phyloP scores from a whole-genome alignment of 2,329 filamentous ascomycete species.

The Dothistroma pini region DNA sequence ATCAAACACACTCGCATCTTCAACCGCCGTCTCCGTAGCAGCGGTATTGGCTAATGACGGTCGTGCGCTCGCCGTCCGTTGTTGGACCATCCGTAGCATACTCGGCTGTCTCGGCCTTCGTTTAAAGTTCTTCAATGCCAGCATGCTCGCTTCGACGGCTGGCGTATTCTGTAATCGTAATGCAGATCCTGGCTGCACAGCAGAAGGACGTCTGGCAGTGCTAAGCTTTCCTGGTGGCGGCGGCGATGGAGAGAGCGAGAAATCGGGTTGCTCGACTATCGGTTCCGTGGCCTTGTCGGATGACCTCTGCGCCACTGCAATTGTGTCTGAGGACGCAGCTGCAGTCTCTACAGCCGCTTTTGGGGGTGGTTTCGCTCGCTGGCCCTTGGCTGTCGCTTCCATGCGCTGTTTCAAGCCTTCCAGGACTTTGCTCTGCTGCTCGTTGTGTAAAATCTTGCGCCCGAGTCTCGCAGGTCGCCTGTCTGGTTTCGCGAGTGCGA shows the following conservation, averaged over 20 bases:
- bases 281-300: conserved; percentile 5
- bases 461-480: conserved; percentile 24
- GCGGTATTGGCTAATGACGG: conserved; percentile 24
- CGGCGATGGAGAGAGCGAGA: conserved; percentile 31
- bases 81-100: conserved; percentile 48
- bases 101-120: conserved; percentile 48
- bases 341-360: background rate
- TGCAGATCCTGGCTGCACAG: conserved; percentile 40
- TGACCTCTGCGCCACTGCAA: conserved; percentile 13
- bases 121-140: conserved; percentile 51
- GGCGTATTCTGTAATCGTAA: conserved; percentile 44
- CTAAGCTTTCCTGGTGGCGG: conserved; percentile 32
- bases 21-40: conserved; percentile 40
- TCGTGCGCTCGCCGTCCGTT: conserved; percentile 29
- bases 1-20: conserved; percentile 31
- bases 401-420: conserved; percentile 35
- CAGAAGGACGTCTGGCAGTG: conserved; percentile 27
- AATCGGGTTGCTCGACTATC: conserved; percentile 17
- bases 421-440: conserved; percentile 30
- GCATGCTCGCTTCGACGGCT: conserved; percentile 43
- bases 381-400: conserved; percentile 28
- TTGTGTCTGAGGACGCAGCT: background rate
- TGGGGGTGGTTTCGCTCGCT: conserved; percentile 18
- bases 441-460: conserved; percentile 27
- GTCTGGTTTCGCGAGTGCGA: conserved; percentile 17